Base-by-base conservation (phyloP, 1,284 basidiomycete species). In the Trichosporon coremiiforme region DNA sequence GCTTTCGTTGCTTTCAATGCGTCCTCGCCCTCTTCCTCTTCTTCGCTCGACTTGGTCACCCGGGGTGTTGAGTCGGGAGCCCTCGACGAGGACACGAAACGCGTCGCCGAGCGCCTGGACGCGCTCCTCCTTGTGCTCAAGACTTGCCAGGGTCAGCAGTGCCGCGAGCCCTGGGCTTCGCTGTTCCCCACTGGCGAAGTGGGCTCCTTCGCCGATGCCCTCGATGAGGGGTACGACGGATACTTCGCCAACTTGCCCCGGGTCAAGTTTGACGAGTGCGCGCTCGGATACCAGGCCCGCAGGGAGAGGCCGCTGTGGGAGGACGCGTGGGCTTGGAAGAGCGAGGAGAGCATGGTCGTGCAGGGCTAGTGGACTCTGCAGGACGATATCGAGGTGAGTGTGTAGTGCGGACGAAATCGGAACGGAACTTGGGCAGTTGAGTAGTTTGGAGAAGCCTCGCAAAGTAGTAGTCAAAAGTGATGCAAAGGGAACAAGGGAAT, bases 61-160 rank as follows among this genome's bases (percentile, higher is more conserved):
- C 25, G 25, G 25, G 25, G 25, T 25, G 25, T 25, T 25, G 25
- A 25, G 25, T 25, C 25, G 25, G 25, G 25, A 25, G 25, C 25
- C 25, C 25, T 25, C 25, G 25, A 25, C 25, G 25, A 8, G 29
- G 29, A 62, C 15, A 62, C 2, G 22, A 31, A 20, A 17, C 31
- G 31, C 31, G 31, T 35, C 15, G 29, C 29, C 4, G 57, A 75
- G 63, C 76, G 80, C 6, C 72, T 81, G 22, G 80, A 82, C 63
- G 80, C 75, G 0, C 71, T 82, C 55, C 65, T 76, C 10, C 75
- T 82, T n/a, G 77, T 78, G 4, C 75, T 82, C 41, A 81, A 81
- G 72, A 76, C 71, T 1, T 82, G 80, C 69, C n/a, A 41, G 10
- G 80, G 76, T n/a, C 67, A 73, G 4, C 65, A 64, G 0, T 82